phyloP scores from a whole-genome alignment of 2,329 filamentous ascomycete genomes.

The Bipolaris gigantea region DNA sequence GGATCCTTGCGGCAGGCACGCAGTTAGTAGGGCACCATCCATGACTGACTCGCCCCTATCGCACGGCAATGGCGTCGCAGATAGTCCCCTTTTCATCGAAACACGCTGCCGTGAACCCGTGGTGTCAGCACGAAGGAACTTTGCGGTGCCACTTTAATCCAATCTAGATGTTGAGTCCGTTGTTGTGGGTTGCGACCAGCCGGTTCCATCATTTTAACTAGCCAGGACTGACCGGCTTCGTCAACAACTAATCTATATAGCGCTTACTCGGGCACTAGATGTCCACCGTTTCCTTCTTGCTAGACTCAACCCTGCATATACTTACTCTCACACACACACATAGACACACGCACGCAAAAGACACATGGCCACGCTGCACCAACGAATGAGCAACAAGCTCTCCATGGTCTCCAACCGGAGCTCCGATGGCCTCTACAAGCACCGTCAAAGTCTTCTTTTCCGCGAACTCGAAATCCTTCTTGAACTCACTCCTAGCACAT shows the following conservation, averaged over 20 bases:
- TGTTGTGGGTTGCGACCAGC: neutral
- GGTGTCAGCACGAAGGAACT: neutral
- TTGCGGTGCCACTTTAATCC: constrained; percentile 3
- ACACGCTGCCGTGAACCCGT: constrained; percentile 1
- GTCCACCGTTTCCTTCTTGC: neutral
- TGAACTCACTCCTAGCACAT: constrained; percentile 38
- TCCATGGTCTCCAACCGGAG: constrained; percentile 30
- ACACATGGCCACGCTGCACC: constrained; percentile 17
- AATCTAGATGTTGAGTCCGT: neutral
- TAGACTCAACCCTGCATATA: neutral
- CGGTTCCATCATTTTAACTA: neutral
- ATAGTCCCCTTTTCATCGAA: constrained; percentile 15
- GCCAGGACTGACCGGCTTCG: neutral
- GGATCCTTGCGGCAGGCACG: constrained; percentile 12
- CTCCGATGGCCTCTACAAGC: constrained; percentile 30
- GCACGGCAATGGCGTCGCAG: constrained; percentile 15
- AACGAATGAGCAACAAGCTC: constrained; percentile 25
- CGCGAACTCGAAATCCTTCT: constrained; percentile 40
- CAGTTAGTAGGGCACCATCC: constrained; percentile 7
- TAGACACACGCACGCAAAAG: neutral
- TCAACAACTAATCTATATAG: neutral
- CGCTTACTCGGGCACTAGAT: constrained; percentile 2
- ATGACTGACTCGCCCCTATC: constrained; percentile 16
- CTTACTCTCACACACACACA: neutral
- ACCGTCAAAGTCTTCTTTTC: constrained; percentile 39